Evolutionary conservation across 805 yeast species (phyloP).

Genomic region (Wickerhamomyces silvicola): DNA sequence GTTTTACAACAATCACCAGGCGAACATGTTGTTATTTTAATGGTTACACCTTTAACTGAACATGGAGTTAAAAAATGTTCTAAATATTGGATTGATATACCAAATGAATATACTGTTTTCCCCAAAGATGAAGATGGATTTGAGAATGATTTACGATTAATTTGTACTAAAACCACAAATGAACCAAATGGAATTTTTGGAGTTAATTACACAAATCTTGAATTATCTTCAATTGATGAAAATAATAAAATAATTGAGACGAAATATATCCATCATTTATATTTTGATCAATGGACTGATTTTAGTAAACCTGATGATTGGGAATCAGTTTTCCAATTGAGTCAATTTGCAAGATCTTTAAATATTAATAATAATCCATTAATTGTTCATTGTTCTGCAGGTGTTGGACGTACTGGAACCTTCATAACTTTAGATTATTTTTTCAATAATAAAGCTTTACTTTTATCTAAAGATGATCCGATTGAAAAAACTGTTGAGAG

Average conservation of each 20-base stretch:
- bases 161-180: conserved; percentile 15
- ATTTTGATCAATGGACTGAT: conserved; percentile 79
- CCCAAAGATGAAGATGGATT: conserved; percentile 7
- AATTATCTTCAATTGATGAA: conserved; percentile 18
- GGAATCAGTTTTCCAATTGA: conserved; percentile 26
- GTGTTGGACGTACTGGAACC: conserved; percentile 95
- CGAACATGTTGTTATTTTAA: conserved; percentile 52
- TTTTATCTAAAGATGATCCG: conserved; percentile 24
- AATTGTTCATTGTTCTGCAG: conserved; percentile 90
- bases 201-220: conserved; percentile 13
- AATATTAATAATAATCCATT: conserved; percentile 36
- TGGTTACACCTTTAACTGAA: conserved; percentile 75
- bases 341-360: conserved; percentile 23
- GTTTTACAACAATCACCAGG: conserved; percentile 53
- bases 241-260: conserved; percentile 34
- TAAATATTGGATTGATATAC: conserved; percentile 68
- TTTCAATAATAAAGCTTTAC: conserved; percentile 15
- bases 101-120: conserved; percentile 15
- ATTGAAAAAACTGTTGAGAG: conserved; percentile 32
- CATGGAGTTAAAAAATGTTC: conserved; percentile 68
- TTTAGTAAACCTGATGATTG: conserved; percentile 52
- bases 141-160: conserved; percentile 12
- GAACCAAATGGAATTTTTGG: conserved; percentile 19
- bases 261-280: conserved; percentile 51
- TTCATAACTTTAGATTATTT: conserved; percentile 60